These are phyloP conservation scores for Yarrowia osloensis DNA, from an alignment of 805 yeast genomes.

Conservation along the genomic window DNA sequence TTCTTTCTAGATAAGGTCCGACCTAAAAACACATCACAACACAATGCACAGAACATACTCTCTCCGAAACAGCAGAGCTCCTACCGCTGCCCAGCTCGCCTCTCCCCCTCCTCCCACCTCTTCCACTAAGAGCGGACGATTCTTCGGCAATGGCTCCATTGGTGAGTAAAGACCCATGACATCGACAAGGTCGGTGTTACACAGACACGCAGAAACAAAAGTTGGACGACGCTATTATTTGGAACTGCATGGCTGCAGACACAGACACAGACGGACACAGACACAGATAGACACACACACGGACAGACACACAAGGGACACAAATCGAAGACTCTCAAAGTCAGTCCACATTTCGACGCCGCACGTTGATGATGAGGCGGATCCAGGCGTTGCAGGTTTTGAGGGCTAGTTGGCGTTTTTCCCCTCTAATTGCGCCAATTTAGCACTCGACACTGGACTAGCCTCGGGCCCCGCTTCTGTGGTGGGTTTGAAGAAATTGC, in stretches of 20 bases:
- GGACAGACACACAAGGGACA: neutral
- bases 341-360: neutral
- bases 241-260: no score
- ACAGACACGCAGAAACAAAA: neutral
- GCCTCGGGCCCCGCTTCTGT: neutral
- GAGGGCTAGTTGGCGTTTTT: neutral
- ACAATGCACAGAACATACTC: conserved; percentile 98
- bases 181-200: neutral
- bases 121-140: conserved; percentile 76
- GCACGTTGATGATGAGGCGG: neutral
- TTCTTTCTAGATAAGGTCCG: conserved; percentile 3
- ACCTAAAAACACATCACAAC: conserved; percentile 6
- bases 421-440: neutral
- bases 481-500: neutral
- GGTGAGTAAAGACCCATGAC: conserved; percentile 34
- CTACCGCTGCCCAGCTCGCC: conserved; percentile 93
- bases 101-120: conserved; percentile 96
- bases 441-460: neutral
- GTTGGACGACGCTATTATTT: no score
- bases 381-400: neutral
- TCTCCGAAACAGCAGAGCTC: conserved; percentile 91
- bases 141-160: conserved; percentile 78
- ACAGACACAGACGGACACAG: neutral
- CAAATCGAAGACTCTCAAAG: neutral
- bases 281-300: neutral